A percentile compares a stretch with the other conserved stretches of the same genome.
Conservation (phyloP, 2,329 filamentous ascomycete genomes). For the Pseudomassariella vexata region DNA sequence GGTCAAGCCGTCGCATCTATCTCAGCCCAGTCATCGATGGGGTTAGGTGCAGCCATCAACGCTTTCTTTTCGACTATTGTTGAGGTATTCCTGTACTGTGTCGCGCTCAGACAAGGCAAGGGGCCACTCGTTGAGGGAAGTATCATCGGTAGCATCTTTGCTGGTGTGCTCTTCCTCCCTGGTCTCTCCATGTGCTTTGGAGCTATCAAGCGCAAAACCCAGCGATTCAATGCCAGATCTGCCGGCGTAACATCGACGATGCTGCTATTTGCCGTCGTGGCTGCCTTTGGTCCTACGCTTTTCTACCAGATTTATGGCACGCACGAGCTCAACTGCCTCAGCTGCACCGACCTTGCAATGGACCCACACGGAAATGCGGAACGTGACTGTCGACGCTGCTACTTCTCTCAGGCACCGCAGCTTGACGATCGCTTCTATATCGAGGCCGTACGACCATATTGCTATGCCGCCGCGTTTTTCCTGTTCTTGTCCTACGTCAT, state of each 20-base stretch:
- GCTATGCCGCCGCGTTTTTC: slow-evolving; percentile 77
- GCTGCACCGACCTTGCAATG: slow-evolving; percentile 46
- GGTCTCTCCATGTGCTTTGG: slow-evolving; percentile 98
- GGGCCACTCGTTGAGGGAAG: slow-evolving; percentile 90
- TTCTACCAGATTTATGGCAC: slow-evolving; percentile 99
- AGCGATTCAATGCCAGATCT: slow-evolving; percentile 94
- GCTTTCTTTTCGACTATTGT: slow-evolving; percentile 97
- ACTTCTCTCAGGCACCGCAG: slow-evolving; percentile 82
- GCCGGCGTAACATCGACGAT: slow-evolving; percentile 97
- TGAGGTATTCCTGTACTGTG: slow-evolving; percentile 95
- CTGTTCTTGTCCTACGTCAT: slow-evolving; percentile 92
- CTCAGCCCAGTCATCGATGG: slow-evolving; percentile 98
- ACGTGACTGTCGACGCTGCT: slow-evolving; percentile 85
- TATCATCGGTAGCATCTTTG: slow-evolving; percentile 96
- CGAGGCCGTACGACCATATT: slow-evolving; percentile 88
- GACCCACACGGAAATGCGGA: slow-evolving; percentile 30
- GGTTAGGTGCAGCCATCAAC: slow-evolving; percentile 91
- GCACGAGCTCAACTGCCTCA: slow-evolving; percentile 85
- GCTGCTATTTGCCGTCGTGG: slow-evolving; percentile 93
- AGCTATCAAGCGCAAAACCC: slow-evolving; percentile 94
- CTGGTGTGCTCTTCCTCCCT: slow-evolving; percentile 88
- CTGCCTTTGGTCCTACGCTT: slow-evolving; percentile 88
- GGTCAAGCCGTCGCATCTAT: slow-evolving; percentile 97
- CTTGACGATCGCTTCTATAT: slow-evolving; percentile 84
- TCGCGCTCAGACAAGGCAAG: slow-evolving; percentile 89